These are phyloP conservation scores for Peltaster fructicola DNA, from an alignment of 2,329 filamentous ascomycete genomes.

Conservation along the genomic window DNA sequence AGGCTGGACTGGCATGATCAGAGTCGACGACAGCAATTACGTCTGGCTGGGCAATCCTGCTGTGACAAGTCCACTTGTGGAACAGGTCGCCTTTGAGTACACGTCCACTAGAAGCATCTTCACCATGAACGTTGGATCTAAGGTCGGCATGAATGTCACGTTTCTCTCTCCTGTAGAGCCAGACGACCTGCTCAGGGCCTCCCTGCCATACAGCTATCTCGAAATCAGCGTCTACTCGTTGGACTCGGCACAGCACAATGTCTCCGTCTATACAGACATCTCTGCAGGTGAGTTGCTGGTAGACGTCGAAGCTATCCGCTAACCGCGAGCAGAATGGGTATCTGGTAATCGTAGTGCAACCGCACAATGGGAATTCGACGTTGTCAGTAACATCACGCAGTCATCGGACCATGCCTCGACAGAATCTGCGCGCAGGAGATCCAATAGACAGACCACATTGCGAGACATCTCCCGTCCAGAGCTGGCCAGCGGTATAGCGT, in stretches of 20 bases:
- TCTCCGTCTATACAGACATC: constrained; percentile 56
- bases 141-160: constrained; percentile 45
- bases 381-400: background rate
- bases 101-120: constrained; percentile 57
- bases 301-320: no score
- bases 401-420: no score
- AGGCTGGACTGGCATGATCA: constrained; percentile 51
- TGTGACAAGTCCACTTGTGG: constrained; percentile 27
- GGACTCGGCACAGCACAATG: constrained; percentile 43
- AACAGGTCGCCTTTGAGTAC: constrained; percentile 48
- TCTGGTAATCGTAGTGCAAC: constrained; percentile 39
- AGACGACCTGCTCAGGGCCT: constrained; percentile 47
- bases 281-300: no score
- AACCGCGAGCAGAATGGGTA: constrained; percentile 41
- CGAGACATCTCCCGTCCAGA: background rate
- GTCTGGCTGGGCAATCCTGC: constrained; percentile 47
- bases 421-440: no score
- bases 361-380: constrained; percentile 42
- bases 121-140: constrained; percentile 42
- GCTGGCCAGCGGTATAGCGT: constrained; percentile 8
- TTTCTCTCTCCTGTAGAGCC: constrained; percentile 56
- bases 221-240: constrained; percentile 42
- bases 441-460: background rate
- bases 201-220: constrained; percentile 52
- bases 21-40: constrained; percentile 45